Evolutionary conservation across 2,329 filamentous ascomycete species (phyloP), one percentile per base, ranked within the genome.

Genomic region (Neofusicoccum parvum): DNA sequence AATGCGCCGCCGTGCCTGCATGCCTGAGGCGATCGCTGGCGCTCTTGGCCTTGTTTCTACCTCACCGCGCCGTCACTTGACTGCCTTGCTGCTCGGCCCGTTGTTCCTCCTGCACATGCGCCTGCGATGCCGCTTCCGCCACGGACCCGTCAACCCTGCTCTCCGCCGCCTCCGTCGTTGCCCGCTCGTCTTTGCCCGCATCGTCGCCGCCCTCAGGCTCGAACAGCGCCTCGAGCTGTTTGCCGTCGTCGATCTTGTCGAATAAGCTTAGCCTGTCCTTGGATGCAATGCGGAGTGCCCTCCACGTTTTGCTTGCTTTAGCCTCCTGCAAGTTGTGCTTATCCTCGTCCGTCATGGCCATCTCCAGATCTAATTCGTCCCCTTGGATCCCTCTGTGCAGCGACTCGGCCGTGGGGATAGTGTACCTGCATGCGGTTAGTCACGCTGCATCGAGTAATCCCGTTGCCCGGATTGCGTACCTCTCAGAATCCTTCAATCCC

Each of bases 251-350:
- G 54, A 97, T 91, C 76, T 90, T 92, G 77, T 98, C 94, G 76
- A 98, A 95, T 20, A 88, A 81, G 50, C 87, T 85, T 69, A 98
- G 85, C 71, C 90, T 90, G 65, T 84, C 88, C 69, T 87, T 88
- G 65, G 90, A 88, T 10, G 92, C 91, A 69, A 96, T 86, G 62
- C 95, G 88, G 68, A 99, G 81, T 5, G 92, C 92, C 70, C 94
- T 87, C 95, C 95, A 99, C 65, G 88, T 90, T 77, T 96, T 94
- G 80, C 92, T 97, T 20, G 90, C 88, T 76, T 96, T 96, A 64
- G 88, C 85, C 69, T 91, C 90, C 79, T 77, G 86, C 80, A 81
- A 85, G 70, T 78, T 76, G 56, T 85, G 81, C 73, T 83, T 87
- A 68, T 89, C 87, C 65, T 86, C 85, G 46, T 88, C 84, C 46